Conservation (phyloP, 108 stramenopile species). For the Nannochloropsis salina region DNA sequence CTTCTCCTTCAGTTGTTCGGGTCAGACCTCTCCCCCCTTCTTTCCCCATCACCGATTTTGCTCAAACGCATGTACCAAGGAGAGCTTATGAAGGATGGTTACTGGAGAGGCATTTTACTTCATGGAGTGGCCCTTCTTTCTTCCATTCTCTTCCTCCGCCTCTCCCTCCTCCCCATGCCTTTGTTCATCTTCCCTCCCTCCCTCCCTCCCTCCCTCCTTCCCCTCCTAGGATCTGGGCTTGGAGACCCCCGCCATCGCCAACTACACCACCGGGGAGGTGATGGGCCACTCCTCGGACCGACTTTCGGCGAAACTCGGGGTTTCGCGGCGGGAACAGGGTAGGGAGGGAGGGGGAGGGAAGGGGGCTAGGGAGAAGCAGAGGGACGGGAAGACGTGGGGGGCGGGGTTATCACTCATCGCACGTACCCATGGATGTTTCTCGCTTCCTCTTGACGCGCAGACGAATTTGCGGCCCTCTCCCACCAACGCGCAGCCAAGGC, state of each 20-base stretch:
- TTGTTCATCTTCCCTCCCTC: background rate
- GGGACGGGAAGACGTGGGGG: background rate
- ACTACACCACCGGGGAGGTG: constrained; percentile 98
- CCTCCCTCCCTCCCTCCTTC: background rate
- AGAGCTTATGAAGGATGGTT: background rate
- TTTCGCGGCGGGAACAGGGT: background rate
- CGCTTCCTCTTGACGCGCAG: too few relatives aligned
- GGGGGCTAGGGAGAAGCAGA: background rate
- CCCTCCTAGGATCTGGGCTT: constrained; percentile 59
- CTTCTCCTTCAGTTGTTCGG: too few relatives aligned
- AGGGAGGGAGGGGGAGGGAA: background rate
- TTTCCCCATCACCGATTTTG: background rate
- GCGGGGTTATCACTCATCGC: too few relatives aligned
- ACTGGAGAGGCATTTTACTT: background rate
- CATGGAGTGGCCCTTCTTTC: background rate
- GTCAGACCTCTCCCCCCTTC: background rate
- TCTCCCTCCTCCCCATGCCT: background rate
- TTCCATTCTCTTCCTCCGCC: constrained; percentile 11
- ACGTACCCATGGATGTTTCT: too few relatives aligned
- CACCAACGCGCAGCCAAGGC: constrained; percentile 82
- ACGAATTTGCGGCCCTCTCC: constrained; percentile 83
- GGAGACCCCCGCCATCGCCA: constrained; percentile 96
- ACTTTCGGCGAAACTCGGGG: constrained; percentile 83
- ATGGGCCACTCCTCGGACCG: constrained; percentile 95
- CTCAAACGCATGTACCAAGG: background rate